A percentile compares a stretch with the other conserved stretches of the same genome.
Conservation (phyloP, 371 early-diverging fungal species). For the Mortierella polycephala region DNA sequence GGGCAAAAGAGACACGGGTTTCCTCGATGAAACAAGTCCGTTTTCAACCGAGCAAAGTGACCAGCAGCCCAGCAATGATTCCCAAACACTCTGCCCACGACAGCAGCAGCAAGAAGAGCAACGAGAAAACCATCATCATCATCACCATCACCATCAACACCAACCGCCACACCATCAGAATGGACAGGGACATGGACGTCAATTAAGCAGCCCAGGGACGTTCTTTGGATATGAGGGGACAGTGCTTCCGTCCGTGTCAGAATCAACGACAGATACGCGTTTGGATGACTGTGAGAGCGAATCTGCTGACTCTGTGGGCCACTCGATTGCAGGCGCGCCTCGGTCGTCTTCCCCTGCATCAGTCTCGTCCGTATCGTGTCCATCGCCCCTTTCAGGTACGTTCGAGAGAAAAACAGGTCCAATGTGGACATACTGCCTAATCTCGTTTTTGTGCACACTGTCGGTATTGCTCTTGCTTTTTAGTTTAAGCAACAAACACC, state of each 20-base stretch:
- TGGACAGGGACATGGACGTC: slow-evolving; percentile 10
- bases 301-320: slow-evolving; percentile 38
- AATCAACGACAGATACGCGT: background rate
- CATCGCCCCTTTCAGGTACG: slow-evolving; percentile 46
- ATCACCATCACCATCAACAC: background rate
- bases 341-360: slow-evolving; percentile 44
- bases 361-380: slow-evolving; percentile 23
- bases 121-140: background rate
- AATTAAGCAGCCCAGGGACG: slow-evolving; percentile 9
- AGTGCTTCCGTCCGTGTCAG: background rate
- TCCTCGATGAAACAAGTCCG: background rate
- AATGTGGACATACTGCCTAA: background rate
- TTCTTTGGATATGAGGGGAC: background rate
- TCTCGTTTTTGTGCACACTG: background rate
- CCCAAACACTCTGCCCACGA: slow-evolving; percentile 10
- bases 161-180: too few relatives aligned
- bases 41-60: slow-evolving; percentile 2
- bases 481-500: too few relatives aligned
- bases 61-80: background rate
- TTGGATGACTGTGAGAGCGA: slow-evolving; percentile 22
- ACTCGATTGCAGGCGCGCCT: slow-evolving; percentile 23
- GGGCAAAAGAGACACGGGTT: slow-evolving; percentile 10
- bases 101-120: slow-evolving; percentile 15
- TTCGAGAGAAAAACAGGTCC: background rate
- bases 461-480: too few relatives aligned